Evolutionary conservation across 2,329 filamentous ascomycete species (phyloP), one percentile per base, ranked within the genome.

Genomic region (Botrytis aclada): DNA sequence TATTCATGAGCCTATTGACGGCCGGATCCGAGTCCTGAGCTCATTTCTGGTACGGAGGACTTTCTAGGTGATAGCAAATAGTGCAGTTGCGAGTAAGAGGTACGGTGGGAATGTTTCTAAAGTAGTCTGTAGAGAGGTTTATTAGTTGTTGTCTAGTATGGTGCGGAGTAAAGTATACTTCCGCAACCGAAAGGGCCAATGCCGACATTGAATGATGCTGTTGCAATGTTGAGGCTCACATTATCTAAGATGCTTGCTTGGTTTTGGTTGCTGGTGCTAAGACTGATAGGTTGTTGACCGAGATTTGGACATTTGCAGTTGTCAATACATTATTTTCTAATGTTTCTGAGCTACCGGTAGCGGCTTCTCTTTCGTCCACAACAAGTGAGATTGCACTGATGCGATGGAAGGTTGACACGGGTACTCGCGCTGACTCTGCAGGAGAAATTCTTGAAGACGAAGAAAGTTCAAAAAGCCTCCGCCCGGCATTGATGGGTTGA

Each of bases 331-430:
- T 54, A 25, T 54, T n/a, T 1, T 51, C 3, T 10, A n/a, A 25
- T n/a, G 5, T n/a, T 25, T 51, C 1, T 2, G 10, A n/a, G 25
- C 10, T 6, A 12, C 0, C n/a, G 0, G 22, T n/a, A 14, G 25
- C 1, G 47, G 47, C 12, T 54, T 54, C 10, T 54, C 25, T n/a
- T 47, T n/a, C 47, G 0, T n/a, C 1, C 4, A 12, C 0, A 14
- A 7, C 5, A 16, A 29, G 25, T 7, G 12, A 16, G 3, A 29
- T 29, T 1, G 51, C 12, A 54, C 12, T 5, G 2, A 54, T 16
- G 2, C 5, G 2, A 54, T 6, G 5, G 10, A 51, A n/a, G 4
- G 10, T 5, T n/a, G 10, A 51, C 4, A 12, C 2, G 0, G 22
- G 4, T 51, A 25, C 47, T n/a, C 25, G 22, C 1, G 25, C 25